Evolutionary conservation across 768 basidiomycete species (phyloP), one percentile per base, ranked within the genome.

Genomic region (Russula olivacea): DNA sequence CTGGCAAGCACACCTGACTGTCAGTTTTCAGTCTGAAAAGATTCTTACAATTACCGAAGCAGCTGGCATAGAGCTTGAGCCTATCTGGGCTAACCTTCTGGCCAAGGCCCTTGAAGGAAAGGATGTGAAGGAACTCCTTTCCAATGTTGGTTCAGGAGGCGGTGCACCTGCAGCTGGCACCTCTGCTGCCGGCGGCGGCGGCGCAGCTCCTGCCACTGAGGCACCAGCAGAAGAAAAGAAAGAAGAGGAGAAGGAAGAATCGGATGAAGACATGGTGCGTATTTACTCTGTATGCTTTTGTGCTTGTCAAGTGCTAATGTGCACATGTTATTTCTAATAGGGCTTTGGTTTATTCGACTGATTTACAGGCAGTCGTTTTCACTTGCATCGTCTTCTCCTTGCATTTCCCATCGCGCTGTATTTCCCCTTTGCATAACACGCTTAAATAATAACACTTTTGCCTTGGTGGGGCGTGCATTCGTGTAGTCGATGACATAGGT

Each of bases 41-140:
- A 91, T 99, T 74, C 63, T 80, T 70, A 79, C 93, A n/a, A 75
- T 98, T 73, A 92, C 90, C 70, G 75, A 73, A 61, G 95, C 92
- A 59, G 97, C 96, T 58, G 78, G 78, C 61, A 80, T 93, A 67
- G 94, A 97, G 28, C 72, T 97, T 64, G 97, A 98, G 78, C 83
- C 95, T 61, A 98, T 99, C 80, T 98, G 97, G 97, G 94, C 94
- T 62, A 77, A 88, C 15, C 89, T 99, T 71, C 91, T 99, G 73
- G 91, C 96, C 66, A 98, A 97, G 77, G 96, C 97, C 40, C 87
- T 99, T 58, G 94, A 96, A 78, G 96, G 95, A 72, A 97, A 96
- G 83, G 86, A 98, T 79, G 84, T 99, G 72, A 98, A 93, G 79
- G 93, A 95, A 50, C 82, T 98, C 58, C 84, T 99, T 68, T 89